Evolutionary conservation across 805 yeast species (phyloP), one percentile per base, ranked within the genome.

Genomic region (Wickerhamomyces rabaulensis): DNA sequence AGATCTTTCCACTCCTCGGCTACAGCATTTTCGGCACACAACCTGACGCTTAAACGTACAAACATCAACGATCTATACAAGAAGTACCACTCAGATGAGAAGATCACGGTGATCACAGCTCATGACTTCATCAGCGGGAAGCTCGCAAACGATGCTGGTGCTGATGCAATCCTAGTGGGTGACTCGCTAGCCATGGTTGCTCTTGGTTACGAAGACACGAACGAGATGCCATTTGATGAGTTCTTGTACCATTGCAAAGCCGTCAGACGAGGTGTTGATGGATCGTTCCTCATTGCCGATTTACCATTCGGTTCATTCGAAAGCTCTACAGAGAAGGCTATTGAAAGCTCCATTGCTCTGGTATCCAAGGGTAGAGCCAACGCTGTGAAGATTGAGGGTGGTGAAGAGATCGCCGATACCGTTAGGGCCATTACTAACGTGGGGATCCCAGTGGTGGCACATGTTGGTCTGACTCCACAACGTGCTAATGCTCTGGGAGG

Each of bases 151-250:
- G 63, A 72, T 16, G 78, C 91, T 0, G 74, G 76, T 1, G 73
- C 80, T 2, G 97, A 92, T 55, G 73, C 83, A 48, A 71, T 83
- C 7, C 72, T 92, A 2, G 82, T 92, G 4, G 99, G 99, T 3
- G 99, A 92, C 64, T 91, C 97, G 0, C 67, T 94, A 22, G 89
- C 97, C 0, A 92, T 90, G 97, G 91, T 87, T 1, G 76, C 95
- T 0, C 72, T 88, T 52, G 99, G 99, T 0, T 83, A 84, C 59
- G 73, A 72, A 2, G 81, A 85, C 38, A 84, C 98, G 0, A 80
- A 84, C 49, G 86, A 86, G 56, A 66, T 94, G 23, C 74, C 82
- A 2, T 76, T 89, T 43, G 91, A 88, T 10, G 92, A 94, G 62
- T 87, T 89, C 68, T 63, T 84, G 26, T 85, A 80, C 60, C 88